phyloP scores from a whole-genome alignment of 106 monocot species.

The Platanthera guangdongensis region DNA sequence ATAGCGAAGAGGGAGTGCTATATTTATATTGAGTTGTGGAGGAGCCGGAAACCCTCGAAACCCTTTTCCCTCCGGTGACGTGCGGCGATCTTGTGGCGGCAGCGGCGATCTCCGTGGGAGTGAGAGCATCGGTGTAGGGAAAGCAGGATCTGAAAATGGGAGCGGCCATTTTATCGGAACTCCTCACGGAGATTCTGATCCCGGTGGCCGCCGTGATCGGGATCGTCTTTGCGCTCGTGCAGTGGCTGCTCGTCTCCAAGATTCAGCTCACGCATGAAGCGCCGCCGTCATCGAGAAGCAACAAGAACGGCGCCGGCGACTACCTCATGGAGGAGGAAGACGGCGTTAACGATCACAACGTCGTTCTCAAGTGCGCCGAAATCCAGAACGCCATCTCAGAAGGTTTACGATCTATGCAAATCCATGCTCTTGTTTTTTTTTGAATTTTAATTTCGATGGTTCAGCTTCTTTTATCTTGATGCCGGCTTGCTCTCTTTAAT shows the following conservation, averaged over 20 bases:
- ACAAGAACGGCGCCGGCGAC: constrained; percentile 8
- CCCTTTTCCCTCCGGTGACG: background rate
- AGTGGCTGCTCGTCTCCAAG: constrained; percentile 52
- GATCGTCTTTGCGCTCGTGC: constrained; percentile 48
- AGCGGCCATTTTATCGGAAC: constrained; percentile 32
- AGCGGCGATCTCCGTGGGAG: background rate
- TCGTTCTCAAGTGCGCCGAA: constrained; percentile 54
- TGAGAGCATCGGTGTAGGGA: background rate
- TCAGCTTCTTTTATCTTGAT: background rate
- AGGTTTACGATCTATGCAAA: constrained; percentile 22
- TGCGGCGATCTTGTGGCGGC: background rate
- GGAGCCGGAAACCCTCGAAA: background rate
- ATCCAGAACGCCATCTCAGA: constrained; percentile 71
- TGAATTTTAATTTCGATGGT: background rate
- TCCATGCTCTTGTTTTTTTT: background rate
- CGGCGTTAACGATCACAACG: constrained; percentile 23
- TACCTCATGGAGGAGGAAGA: constrained; percentile 61
- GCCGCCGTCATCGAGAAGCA: background rate
- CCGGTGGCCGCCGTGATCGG: constrained; percentile 54
- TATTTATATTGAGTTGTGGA: too few species aligned
- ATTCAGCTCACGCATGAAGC: constrained; percentile 30
- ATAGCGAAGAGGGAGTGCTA: too few species aligned
- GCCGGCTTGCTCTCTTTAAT: background rate
- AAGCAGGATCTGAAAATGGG: constrained; percentile 26
- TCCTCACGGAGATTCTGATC: constrained; percentile 46